A percentile compares a stretch with the other conserved stretches of the same genome.
phyloP scores from a whole-genome alignment of 495 filamentous ascomycete genomes.

The Tuber umbilicatum region DNA sequence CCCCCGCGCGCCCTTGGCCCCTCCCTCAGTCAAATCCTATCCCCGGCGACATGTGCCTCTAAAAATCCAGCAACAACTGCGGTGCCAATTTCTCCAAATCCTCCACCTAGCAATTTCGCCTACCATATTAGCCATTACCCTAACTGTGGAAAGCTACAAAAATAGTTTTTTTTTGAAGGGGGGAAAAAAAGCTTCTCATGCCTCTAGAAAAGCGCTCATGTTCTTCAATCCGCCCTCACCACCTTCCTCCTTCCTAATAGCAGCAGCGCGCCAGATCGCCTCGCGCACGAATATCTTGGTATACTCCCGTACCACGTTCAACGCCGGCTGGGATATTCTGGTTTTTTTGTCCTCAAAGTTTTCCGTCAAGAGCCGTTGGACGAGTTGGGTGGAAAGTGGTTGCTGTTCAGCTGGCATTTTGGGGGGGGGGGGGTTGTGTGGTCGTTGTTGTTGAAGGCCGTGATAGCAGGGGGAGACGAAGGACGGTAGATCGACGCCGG shows the following conservation, averaged over 20 bases:
- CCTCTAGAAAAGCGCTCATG: conserved; percentile 39
- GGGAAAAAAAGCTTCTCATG: neutral
- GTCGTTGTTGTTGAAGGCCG: neutral
- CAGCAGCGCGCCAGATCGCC: conserved; percentile 73
- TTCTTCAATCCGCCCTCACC: conserved; percentile 22
- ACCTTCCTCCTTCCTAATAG: conserved; percentile 53
- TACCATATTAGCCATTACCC: conserved; percentile 14
- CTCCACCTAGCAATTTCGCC: conserved; percentile 51
- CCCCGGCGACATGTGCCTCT: neutral
- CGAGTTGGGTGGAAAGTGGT: conserved; percentile 63
- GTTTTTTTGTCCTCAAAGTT: conserved; percentile 65
- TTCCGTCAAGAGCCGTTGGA: conserved; percentile 69
- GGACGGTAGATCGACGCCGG: neutral
- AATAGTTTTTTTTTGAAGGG: neutral
- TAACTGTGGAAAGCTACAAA: neutral
- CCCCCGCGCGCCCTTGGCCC: neutral
- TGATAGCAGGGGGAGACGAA: neutral
- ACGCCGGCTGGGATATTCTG: conserved; percentile 71
- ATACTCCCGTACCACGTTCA: conserved; percentile 72
- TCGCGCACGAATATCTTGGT: conserved; percentile 89
- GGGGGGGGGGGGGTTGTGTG: too few species aligned
- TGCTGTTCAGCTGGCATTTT: neutral
- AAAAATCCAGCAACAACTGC: conserved; percentile 85
- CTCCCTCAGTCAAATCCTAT: neutral
- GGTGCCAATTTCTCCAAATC: conserved; percentile 88